Base-by-base conservation (phyloP, 2,329 filamentous ascomycete species). In the Penicillium sp. region DNA sequence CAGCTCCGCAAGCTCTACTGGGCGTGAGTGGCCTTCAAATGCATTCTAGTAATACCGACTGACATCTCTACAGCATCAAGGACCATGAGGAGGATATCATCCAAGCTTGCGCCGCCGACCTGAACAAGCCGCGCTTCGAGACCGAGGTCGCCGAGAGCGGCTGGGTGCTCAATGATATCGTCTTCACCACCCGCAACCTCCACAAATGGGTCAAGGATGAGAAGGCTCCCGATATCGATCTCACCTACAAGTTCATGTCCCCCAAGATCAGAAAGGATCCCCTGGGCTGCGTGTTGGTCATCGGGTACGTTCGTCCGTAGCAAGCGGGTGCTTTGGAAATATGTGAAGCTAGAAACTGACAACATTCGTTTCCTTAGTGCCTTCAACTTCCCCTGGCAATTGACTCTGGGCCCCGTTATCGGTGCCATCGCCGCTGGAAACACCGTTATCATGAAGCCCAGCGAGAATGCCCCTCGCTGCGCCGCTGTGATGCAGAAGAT, bases 1-100 rank as follows among this genome's bases (percentile, higher is more conserved):
- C 93, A 97, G 78, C 82, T 98, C 53, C 87, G 91, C 61, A 92
- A 90, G 79, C 84, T 97, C 49, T 97, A 95, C 77, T 97, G 93
- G 93, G 90, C 81, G 76, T 79, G 59, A 71, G 71, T 66, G 18
- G 37, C 33, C 39, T 35, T 4, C 6, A 37, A 4, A 20, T 32
- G 42, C 25, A 6, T n/a, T n/a, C 20, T 28, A 25, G 12, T 23
- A 39, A 37, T 31, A 18, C 27, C 42, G n/a, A 41, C 50, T 61
- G 41, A 59, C 56, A 18, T 20, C 12, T 48, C 29, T 18, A 47
- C 47, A 78, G 76, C 6, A 70, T 96, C 59, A 83, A 83, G 57
- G 92, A 97, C 76, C 85, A 88, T 67, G 79, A 84, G 49, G 76
- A 82, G 40, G 80, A 86, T 60, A 78, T 97, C 53, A 67, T 82